These are phyloP conservation scores for Buxus sempervirens DNA, from an alignment of 164 flowering plant species.

Conservation along the genomic window DNA sequence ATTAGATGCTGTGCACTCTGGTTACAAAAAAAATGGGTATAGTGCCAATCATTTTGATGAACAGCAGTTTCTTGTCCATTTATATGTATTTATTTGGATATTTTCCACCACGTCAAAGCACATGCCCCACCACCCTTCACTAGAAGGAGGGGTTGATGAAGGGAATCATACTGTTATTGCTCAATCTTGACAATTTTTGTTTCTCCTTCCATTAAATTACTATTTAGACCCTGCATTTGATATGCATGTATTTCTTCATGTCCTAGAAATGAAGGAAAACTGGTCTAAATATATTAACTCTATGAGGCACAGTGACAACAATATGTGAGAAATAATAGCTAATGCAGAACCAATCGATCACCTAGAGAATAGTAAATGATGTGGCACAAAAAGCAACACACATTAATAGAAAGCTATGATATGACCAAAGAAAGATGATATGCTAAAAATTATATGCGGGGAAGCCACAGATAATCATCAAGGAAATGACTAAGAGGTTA, in stretches of 20 bases:
- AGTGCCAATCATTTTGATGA: no score
- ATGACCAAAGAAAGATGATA: not conserved
- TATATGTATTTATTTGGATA: not conserved
- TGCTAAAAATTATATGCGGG: not conserved
- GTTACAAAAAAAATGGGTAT: no score
- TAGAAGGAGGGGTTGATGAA: not conserved
- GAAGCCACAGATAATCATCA: no score
- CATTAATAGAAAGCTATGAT: not conserved
- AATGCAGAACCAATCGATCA: not conserved
- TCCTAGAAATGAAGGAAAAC: no score
- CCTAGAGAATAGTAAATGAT: not conserved
- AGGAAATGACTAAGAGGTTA: not conserved
- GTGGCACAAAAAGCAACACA: not conserved
- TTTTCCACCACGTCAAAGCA: not conserved
- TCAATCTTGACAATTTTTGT: no score
- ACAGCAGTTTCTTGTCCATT: not conserved
- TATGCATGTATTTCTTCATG: no score
- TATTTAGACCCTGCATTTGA: not conserved
- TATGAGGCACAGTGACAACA: not conserved
- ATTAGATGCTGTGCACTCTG: no score
- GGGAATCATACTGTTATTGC: not conserved
- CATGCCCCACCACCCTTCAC: not conserved
- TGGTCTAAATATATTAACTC: not conserved
- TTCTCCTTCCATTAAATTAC: not conserved
- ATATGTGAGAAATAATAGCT: not conserved